These are phyloP conservation scores for Ophiostoma perfectum DNA, from an alignment of 2,329 filamentous ascomycete species.

Conservation along the genomic window DNA sequence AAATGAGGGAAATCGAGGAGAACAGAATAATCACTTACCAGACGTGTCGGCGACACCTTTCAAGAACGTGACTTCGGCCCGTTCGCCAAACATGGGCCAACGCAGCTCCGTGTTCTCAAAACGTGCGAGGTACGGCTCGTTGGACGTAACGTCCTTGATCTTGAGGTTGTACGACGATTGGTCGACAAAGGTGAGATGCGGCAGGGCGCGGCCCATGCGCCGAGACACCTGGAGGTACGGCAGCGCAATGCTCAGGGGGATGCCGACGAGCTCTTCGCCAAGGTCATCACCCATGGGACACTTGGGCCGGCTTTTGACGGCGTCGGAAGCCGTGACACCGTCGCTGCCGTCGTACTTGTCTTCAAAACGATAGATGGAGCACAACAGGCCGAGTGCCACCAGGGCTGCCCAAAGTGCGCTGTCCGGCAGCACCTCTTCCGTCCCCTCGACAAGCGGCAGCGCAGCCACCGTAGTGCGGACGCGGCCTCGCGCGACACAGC, in stretches of 20 bases:
- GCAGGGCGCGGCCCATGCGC: slow-evolving; percentile 47
- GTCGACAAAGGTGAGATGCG: slow-evolving; percentile 49
- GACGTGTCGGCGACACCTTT: slow-evolving; percentile 46
- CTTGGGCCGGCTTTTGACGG: slow-evolving; percentile 33
- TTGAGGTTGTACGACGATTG: slow-evolving; percentile 51
- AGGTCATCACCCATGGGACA: slow-evolving; percentile 47
- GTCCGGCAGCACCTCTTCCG: slow-evolving; percentile 46
- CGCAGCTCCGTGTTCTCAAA: slow-evolving; percentile 51
- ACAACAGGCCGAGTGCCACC: slow-evolving; percentile 48
- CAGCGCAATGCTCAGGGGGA: slow-evolving; percentile 45
- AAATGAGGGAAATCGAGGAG: neutral
- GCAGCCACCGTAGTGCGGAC: slow-evolving; percentile 46
- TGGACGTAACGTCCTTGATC: slow-evolving; percentile 44
- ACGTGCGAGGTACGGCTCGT: slow-evolving; percentile 45
- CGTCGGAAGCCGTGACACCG: slow-evolving; percentile 36
- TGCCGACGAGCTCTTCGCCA: slow-evolving; percentile 45
- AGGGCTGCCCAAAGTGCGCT: slow-evolving; percentile 49
- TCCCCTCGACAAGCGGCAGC: slow-evolving; percentile 46
- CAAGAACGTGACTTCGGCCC: slow-evolving; percentile 47
- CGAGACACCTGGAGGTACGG: slow-evolving; percentile 48
- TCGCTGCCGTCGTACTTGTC: slow-evolving; percentile 48
- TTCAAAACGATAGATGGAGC: slow-evolving; percentile 50
- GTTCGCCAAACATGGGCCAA: slow-evolving; percentile 51
- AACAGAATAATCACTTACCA: neutral
- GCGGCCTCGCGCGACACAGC: slow-evolving; percentile 46